A percentile compares a stretch with the other conserved stretches of the same genome.
Evolutionary conservation across 2,329 filamentous ascomycete species (phyloP).

Genomic region (Cladosporium velox): DNA sequence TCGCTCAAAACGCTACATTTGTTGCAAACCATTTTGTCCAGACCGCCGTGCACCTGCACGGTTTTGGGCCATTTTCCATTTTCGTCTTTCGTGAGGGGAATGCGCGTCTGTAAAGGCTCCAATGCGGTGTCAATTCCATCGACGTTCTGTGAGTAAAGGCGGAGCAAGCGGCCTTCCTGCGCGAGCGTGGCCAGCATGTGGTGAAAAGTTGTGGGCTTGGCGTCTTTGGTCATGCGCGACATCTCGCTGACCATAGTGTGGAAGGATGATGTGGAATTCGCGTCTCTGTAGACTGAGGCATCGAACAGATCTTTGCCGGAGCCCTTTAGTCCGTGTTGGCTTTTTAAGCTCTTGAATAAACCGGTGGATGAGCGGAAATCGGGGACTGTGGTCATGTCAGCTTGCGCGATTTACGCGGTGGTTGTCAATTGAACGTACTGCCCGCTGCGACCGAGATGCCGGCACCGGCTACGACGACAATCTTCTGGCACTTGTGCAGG

Average conservation of each 20-base stretch:
- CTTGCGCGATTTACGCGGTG: conserved; percentile 23
- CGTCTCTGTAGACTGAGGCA: conserved; percentile 94
- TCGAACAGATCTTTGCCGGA: conserved; percentile 97
- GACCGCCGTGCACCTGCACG: conserved; percentile 87
- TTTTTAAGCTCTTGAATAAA: conserved; percentile 81
- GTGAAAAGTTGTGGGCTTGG: conserved; percentile 85
- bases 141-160: conserved; percentile 95
- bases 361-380: conserved; percentile 93
- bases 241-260: conserved; percentile 95
- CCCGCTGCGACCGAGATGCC: conserved; percentile 97
- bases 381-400: conserved; percentile 62
- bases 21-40: conserved; percentile 95
- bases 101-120: conserved; percentile 73
- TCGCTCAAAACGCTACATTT: conserved; percentile 79
- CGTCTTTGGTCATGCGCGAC: conserved; percentile 73
- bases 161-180: conserved; percentile 80
- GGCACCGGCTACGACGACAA: conserved; percentile 93
- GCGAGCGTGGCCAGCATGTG: conserved; percentile 89
- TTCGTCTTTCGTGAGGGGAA: conserved; percentile 68
- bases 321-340: conserved; percentile 85
- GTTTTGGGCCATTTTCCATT: conserved; percentile 93
- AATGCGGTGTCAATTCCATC: conserved; percentile 90
- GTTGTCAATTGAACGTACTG: conserved; percentile 58
- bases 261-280: conserved; percentile 83
- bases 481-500: conserved; percentile 87